Percentiles rank a stretch among this genome's conserved stretches.
phyloP scores from a whole-genome alignment of 768 basidiomycete species.

The Rhodotorula graminis region DNA sequence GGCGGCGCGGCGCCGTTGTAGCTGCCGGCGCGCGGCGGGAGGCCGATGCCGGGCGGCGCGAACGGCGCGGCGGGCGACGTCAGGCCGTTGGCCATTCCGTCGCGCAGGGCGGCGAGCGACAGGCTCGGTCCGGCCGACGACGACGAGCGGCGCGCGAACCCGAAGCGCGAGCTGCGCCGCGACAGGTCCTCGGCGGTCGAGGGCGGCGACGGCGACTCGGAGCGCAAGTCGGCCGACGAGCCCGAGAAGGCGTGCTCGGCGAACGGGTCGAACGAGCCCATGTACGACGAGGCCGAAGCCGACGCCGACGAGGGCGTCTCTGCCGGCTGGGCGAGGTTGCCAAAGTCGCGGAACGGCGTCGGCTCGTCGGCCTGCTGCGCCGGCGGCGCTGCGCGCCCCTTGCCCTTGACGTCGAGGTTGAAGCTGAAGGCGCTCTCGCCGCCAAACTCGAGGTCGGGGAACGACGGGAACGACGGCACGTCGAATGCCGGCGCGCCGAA shows the following conservation, averaged over 20 bases:
- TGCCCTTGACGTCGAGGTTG: constrained; percentile 38
- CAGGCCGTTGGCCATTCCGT: constrained; percentile 1
- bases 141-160: constrained; percentile 36
- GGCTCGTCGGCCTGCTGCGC: neutral
- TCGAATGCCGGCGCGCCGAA: constrained; percentile 4
- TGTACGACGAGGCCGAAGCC: constrained; percentile 32
- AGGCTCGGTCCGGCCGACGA: constrained; percentile 3
- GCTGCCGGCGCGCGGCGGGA: constrained; percentile 13
- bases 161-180: constrained; percentile 42
- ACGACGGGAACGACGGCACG: constrained; percentile 47
- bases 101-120: constrained; percentile 8
- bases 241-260: constrained; percentile 22
- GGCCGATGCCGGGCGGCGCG: constrained; percentile 24
- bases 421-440: constrained; percentile 83
- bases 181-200: constrained; percentile 26
- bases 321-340: constrained; percentile 5
- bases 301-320: neutral
- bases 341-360: constrained; percentile 30
- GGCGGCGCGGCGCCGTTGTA: constrained; percentile 1
- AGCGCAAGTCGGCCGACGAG: constrained; percentile 12
- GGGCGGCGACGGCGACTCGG: constrained; percentile 27
- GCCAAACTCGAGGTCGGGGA: constrained; percentile 85
- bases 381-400: constrained; percentile 15
- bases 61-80: constrained; percentile 17
- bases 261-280: constrained; percentile 45